A percentile compares a stretch with the other conserved stretches of the same genome.
Evolutionary conservation across 1,284 basidiomycete genomes (phyloP).

Genomic region (Pseudozyma hubeiensis): DNA sequence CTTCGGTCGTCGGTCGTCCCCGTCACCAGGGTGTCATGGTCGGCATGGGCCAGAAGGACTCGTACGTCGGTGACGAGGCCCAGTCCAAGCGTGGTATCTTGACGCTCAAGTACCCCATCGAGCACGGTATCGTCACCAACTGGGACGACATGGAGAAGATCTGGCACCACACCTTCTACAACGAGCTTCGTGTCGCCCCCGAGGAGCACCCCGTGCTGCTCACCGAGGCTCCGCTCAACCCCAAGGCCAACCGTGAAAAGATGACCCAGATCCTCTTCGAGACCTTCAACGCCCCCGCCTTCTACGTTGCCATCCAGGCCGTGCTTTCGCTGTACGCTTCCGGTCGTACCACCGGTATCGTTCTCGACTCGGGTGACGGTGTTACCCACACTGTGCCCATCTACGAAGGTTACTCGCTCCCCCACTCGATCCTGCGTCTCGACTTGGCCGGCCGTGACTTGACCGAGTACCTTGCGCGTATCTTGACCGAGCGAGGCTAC

Average conservation of each 20-base stretch:
- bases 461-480: slow-evolving; percentile 90
- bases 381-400: slow-evolving; percentile 93
- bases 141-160: slow-evolving; percentile 74
- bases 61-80: slow-evolving; percentile 78
- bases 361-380: slow-evolving; percentile 92
- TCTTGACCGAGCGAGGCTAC: slow-evolving; percentile 92
- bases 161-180: slow-evolving; percentile 70
- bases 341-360: slow-evolving; percentile 91
- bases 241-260: slow-evolving; percentile 94
- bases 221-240: slow-evolving; percentile 94
- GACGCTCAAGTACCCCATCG: slow-evolving; percentile 78
- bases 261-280: slow-evolving; percentile 99
- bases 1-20: slow-evolving; percentile 84
- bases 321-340: slow-evolving; percentile 92
- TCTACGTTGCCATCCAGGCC: slow-evolving; percentile 93
- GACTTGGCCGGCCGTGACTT: slow-evolving; percentile 95
- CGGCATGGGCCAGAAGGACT: slow-evolving; percentile 71
- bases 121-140: slow-evolving; percentile 86
- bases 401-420: slow-evolving; percentile 94
- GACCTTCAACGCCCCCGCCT: slow-evolving; percentile 92
- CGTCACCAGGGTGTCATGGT: slow-evolving; percentile 93
- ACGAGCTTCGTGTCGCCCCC: slow-evolving; percentile 72
- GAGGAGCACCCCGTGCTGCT: slow-evolving; percentile 94
- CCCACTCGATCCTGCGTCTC: slow-evolving; percentile 93
- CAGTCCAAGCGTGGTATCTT: slow-evolving; percentile 96